These are phyloP conservation scores for Diplodia intermedia DNA, from an alignment of 2,329 filamentous ascomycete species.

Conservation along the genomic window DNA sequence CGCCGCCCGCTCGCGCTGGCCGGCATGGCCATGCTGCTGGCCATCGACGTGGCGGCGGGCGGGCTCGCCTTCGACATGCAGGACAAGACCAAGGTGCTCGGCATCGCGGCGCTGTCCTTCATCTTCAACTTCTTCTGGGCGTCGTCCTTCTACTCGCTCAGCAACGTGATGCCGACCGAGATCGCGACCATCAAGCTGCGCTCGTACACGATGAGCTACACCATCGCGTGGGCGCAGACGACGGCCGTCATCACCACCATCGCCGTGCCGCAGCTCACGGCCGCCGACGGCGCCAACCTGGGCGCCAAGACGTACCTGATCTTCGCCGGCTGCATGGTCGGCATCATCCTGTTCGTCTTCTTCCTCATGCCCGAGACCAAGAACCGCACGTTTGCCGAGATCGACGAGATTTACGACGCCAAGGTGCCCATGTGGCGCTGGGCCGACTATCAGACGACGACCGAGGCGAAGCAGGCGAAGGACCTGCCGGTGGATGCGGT, in stretches of 20 bases:
- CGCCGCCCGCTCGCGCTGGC: conserved; percentile 58
- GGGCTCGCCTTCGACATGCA: conserved; percentile 12
- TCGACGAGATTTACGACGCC: conserved; percentile 54
- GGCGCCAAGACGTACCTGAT: conserved; percentile 46
- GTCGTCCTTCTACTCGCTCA: conserved; percentile 21
- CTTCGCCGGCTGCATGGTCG: conserved; percentile 57
- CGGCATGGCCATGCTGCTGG: conserved; percentile 45
- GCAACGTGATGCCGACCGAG: conserved; percentile 26
- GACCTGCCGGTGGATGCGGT: background rate
- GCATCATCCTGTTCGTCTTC: conserved; percentile 55
- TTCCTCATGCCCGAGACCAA: conserved; percentile 55
- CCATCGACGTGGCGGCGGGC: conserved; percentile 15
- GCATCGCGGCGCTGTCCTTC: conserved; percentile 19
- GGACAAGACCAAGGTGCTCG: conserved; percentile 3
- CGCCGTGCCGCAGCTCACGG: conserved; percentile 16
- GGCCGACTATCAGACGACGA: conserved; percentile 6
- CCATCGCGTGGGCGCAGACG: conserved; percentile 26
- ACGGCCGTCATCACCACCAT: conserved; percentile 29
- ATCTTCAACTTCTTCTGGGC: conserved; percentile 30
- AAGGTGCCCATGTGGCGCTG: conserved; percentile 23
- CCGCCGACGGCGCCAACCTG: conserved; percentile 3
- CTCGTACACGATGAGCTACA: conserved; percentile 24
- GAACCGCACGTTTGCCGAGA: conserved; percentile 53
- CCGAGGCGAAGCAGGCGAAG: conserved; percentile 20
- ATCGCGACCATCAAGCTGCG: conserved; percentile 29